Base-by-base conservation (phyloP, 306 rosid genomes). In the Corylus americana region DNA sequence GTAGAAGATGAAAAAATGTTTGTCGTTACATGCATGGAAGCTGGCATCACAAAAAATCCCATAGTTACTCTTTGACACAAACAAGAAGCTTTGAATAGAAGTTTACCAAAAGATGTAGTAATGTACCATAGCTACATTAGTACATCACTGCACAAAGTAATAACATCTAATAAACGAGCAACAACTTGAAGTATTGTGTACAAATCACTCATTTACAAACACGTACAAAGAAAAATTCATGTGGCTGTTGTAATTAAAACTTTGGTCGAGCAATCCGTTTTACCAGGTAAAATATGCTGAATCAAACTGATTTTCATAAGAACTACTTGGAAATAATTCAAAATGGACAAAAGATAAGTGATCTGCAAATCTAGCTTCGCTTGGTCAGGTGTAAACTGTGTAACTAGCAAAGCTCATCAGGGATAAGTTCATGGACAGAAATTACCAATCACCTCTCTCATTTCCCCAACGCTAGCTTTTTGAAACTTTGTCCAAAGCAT, bases 401-500 rank as follows among this genome's bases (percentile, higher is more conserved):
- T 35, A 18, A 17, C 22, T 35, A 7, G 25, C 42, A 7, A 35
- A 35, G 70, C 20, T 22, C 47, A 29, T 72, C 39, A 81, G 55
- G 70, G 44, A 59, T 45, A 47, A 18, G 9, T 49, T 54, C 58
- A 58, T 75, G 62, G 58, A 64, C 39, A 57, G 58, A 78, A 74
- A 79, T 55, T 78, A 31, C n/a, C 45, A n/a, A n/a, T 37, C 49
- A 17, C 22, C 48, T 70, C 54, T 67, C 74, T 48, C 78, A 18
- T 72, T 73, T 75, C 58, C 37, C 79, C 75, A 73, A 50, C 68
- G 51, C 73, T 79, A 70, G 75, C 85, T 59, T 79, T 91, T 94
- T n/a, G 89, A 85, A 85, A 82, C 91, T 80, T 86, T 91, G 68
- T 87, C 92, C 83, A 95, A 63, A 45, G 93, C 86, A 53, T 87